These are phyloP conservation scores for Moesziomyces sp. DNA, from an alignment of 1,284 basidiomycete genomes.

Conservation along the genomic window DNA sequence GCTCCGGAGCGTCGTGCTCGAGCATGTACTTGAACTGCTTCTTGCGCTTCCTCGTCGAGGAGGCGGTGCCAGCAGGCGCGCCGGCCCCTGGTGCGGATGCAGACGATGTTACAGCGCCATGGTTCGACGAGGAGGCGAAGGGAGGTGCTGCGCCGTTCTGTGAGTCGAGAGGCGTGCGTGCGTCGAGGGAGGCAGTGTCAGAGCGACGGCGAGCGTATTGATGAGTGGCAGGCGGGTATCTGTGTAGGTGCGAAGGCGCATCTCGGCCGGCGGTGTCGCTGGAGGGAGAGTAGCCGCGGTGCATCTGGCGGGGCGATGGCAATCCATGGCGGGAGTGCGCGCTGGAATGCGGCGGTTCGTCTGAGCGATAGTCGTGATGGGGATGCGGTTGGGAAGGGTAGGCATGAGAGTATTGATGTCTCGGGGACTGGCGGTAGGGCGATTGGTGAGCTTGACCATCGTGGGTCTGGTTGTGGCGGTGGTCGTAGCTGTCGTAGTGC, in stretches of 20 bases:
- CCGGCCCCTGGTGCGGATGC: background rate
- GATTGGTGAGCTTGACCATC: slow-evolving; percentile 2
- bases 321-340: slow-evolving; percentile 3
- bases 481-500: too few relatives aligned
- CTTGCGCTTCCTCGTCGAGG: slow-evolving; percentile 31
- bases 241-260: background rate
- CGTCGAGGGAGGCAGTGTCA: background rate
- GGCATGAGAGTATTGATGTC: background rate
- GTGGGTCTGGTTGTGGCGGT: too few relatives aligned
- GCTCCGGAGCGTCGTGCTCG: slow-evolving; percentile 15
- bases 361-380: slow-evolving; percentile 3
- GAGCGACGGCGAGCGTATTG: slow-evolving; percentile 6
- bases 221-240: background rate
- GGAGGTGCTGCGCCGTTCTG: background rate
- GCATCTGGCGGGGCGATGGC: slow-evolving; percentile 6
- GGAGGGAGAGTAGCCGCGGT: slow-evolving; percentile 4
- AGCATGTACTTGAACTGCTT: slow-evolving; percentile 55
- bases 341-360: background rate
- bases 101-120: background rate
- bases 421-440: background rate
- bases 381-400: slow-evolving; percentile 5
- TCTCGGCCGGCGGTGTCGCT: slow-evolving; percentile 4
- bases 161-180: background rate
- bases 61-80: background rate
- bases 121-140: slow-evolving; percentile 2